Conservation (phyloP, 1,284 basidiomycete species). For the Mixia osmundae region DNA sequence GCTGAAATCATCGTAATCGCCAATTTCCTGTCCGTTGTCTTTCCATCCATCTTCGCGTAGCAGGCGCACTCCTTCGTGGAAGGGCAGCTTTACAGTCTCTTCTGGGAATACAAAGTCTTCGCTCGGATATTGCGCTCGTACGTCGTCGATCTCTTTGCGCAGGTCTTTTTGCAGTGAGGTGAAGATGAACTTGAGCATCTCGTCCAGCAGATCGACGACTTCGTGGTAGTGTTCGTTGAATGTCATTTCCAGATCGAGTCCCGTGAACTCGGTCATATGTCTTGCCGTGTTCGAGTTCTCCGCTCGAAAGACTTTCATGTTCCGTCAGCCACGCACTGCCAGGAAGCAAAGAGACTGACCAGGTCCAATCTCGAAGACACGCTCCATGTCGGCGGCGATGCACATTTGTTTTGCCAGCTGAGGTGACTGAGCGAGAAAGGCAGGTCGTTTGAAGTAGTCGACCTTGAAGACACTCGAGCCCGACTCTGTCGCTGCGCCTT, state of each 20-base stretch:
- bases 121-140: slow-evolving; percentile 72
- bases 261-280: slow-evolving; percentile 96
- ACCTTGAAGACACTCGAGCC: slow-evolving; percentile 97
- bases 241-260: slow-evolving; percentile 95
- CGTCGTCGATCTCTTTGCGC: slow-evolving; percentile 49
- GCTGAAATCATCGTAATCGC: slow-evolving; percentile 56
- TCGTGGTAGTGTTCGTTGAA: slow-evolving; percentile 97
- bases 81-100: slow-evolving; percentile 35
- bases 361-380: slow-evolving; percentile 85
- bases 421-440: slow-evolving; percentile 87
- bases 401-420: slow-evolving; percentile 99
- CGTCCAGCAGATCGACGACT: slow-evolving; percentile 68
- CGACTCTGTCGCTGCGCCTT: slow-evolving; percentile 88
- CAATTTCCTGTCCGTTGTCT: slow-evolving; percentile 20
- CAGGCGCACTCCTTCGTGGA: slow-evolving; percentile 66
- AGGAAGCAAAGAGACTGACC: slow-evolving; percentile 18
- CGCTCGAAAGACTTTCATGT: slow-evolving; percentile 99
- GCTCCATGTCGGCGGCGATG: slow-evolving; percentile 91
- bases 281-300: slow-evolving; percentile 91
- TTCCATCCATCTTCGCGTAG: slow-evolving; percentile 21
- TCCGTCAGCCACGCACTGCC: neutral
- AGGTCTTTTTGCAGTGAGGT: slow-evolving; percentile 52
- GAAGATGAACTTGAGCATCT: slow-evolving; percentile 63
- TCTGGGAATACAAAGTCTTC: slow-evolving; percentile 26
- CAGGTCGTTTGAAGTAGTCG: slow-evolving; percentile 82